A percentile compares a stretch with the other conserved stretches of the same genome.
phyloP scores from a whole-genome alignment of 2,329 filamentous ascomycete genomes.

The Hypoxylon sp. region DNA sequence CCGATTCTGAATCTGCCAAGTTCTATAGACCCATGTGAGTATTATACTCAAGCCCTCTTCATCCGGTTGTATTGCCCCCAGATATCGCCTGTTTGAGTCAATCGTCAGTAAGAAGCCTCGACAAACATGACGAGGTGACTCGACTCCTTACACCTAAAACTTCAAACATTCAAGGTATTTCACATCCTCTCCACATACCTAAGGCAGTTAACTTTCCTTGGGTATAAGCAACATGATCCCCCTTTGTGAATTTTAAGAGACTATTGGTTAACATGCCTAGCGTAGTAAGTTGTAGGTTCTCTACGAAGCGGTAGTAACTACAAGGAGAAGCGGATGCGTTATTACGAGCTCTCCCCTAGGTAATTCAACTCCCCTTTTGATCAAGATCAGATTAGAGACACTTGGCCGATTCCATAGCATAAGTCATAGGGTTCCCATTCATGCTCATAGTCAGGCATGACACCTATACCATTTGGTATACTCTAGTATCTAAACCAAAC shows the following conservation, averaged over 20 bases:
- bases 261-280: not conserved
- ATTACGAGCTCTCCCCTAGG: not conserved
- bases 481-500: not conserved
- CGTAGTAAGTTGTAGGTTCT: not conserved
- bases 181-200: not conserved
- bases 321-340: not conserved
- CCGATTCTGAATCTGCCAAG: not conserved
- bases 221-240: not conserved
- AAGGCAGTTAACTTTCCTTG: not conserved
- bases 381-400: not conserved
- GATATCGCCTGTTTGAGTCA: not conserved
- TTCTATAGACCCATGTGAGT: not conserved
- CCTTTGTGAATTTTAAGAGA: too few relatives aligned
- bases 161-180: not conserved
- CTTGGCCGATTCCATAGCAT: not conserved
- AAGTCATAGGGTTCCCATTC: not conserved
- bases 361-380: not conserved
- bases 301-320: not conserved
- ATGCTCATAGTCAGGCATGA: not conserved
- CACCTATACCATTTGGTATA: not conserved
- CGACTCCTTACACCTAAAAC: not conserved
- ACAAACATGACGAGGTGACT: not conserved
- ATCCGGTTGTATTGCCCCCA: not conserved
- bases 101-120: not conserved
- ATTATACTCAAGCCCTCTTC: not conserved